Evolutionary conservation across 73 alveolate genomes (phyloP).

Genomic region (Paramecium octaurelia): DNA sequence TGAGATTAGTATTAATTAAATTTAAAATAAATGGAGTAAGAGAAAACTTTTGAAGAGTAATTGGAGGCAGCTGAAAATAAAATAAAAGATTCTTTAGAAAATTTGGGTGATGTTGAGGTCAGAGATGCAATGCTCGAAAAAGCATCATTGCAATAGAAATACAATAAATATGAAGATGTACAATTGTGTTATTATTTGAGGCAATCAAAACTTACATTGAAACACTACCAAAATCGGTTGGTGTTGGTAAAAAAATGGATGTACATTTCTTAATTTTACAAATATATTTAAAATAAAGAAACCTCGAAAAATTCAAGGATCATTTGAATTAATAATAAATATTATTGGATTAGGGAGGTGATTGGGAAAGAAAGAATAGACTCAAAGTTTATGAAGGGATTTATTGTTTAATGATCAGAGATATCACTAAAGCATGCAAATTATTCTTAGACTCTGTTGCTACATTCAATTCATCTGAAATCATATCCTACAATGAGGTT

Average conservation of each 20-base stretch:
- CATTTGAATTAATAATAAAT: conserved; percentile 66
- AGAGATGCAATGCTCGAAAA: conserved; percentile 82
- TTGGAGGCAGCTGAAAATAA: conserved; percentile 64
- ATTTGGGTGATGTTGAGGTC: conserved; percentile 73
- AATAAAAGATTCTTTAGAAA: conserved; percentile 69
- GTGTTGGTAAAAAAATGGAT: conserved; percentile 82
- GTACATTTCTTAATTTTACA: conserved; percentile 71
- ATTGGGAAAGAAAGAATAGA: conserved; percentile 94
- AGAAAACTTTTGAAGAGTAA: conserved; percentile 61
- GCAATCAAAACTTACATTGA: conserved; percentile 70
- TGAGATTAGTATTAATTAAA: conserved; percentile 40
- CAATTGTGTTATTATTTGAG: neutral
- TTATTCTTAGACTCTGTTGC: conserved; percentile 85
- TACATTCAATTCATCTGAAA: conserved; percentile 88
- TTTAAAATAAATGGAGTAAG: conserved; percentile 1
- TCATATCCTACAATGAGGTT: conserved; percentile 82
- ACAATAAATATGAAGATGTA: conserved; percentile 66
- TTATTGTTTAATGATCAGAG: conserved; percentile 78
- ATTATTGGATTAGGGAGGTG: conserved; percentile 87
- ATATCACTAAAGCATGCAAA: conserved; percentile 83
- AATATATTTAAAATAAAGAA: conserved; percentile 66
- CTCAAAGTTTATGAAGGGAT: conserved; percentile 92
- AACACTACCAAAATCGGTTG: conserved; percentile 68
- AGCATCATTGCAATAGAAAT: conserved; percentile 69
- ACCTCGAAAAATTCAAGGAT: conserved; percentile 66